A percentile compares a stretch with the other conserved stretches of the same genome.
Evolutionary conservation across 169 alveolate genomes (phyloP).

Genomic region (Eimeria sp.): DNA sequence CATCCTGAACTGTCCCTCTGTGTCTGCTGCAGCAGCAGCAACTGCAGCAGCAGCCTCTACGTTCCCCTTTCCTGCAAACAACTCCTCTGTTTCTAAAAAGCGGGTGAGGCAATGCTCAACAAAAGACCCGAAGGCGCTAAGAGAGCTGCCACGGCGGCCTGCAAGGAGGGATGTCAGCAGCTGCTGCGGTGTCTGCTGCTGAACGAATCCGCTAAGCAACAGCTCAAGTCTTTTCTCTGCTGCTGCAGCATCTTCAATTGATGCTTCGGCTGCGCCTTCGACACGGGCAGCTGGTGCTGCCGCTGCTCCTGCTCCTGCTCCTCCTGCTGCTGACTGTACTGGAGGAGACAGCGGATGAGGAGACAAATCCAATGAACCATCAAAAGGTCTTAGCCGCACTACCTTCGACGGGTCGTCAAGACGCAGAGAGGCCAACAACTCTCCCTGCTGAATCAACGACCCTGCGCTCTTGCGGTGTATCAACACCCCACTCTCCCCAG

Average conservation of each 20-base stretch:
- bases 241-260: not conserved
- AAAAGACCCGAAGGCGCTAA: not conserved
- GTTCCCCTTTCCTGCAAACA: constrained; percentile 36
- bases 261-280: too few species aligned
- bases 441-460: constrained; percentile 88
- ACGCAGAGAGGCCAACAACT: constrained; percentile 86
- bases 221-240: constrained; percentile 2
- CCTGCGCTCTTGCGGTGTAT: constrained; percentile 90
- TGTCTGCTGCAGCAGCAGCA: constrained; percentile 40
- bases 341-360: constrained; percentile 33
- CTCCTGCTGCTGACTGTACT: not conserved
- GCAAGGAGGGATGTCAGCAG: not conserved
- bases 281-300: constrained; percentile 3
- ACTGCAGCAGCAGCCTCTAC: constrained; percentile 50
- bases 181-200: constrained; percentile 30
- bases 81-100: constrained; percentile 28
- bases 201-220: constrained; percentile 50
- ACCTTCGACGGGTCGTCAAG: constrained; percentile 80
- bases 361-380: constrained; percentile 49
- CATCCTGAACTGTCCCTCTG: constrained; percentile 4
- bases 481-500: constrained; percentile 88
- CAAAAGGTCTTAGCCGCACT: constrained; percentile 29
- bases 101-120: not conserved
- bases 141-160: constrained; percentile 24
- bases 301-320: not conserved